These are phyloP conservation scores for Quillaja saponaria DNA, from an alignment of 306 rosid species.

Conservation along the genomic window DNA sequence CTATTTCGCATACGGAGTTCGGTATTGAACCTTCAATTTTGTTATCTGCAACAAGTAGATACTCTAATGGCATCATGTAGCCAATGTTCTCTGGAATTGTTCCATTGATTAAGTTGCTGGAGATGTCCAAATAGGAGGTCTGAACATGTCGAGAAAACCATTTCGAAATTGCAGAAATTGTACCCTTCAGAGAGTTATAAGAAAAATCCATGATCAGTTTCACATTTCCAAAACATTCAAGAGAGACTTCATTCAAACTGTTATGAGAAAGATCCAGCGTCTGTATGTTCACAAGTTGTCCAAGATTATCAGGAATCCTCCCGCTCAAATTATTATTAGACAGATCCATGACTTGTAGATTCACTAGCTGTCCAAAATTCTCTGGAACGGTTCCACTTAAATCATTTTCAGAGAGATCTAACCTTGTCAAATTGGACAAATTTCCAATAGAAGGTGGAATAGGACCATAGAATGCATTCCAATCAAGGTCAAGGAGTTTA, in stretches of 20 bases:
- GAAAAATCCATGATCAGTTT: no score
- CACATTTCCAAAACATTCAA: no score
- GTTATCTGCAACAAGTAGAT: not conserved
- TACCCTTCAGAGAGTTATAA: conserved; percentile 7
- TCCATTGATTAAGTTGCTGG: conserved; percentile 16
- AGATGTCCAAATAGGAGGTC: conserved; percentile 19
- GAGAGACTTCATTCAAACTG: no score
- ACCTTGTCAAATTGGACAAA: not conserved
- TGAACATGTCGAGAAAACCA: not conserved
- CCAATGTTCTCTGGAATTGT: conserved; percentile 14
- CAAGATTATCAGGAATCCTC: conserved; percentile 14
- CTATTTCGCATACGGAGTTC: conserved; percentile 24
- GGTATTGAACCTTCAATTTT: conserved; percentile 23
- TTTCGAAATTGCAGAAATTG: conserved; percentile 5
- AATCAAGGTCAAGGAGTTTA: not conserved
- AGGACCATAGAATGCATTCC: conserved; percentile 11
- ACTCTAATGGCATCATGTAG: conserved; percentile 10
- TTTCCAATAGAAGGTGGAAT: conserved; percentile 27
- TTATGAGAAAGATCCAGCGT: conserved; percentile 4
- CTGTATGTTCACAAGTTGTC: conserved; percentile 16
- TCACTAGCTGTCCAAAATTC: no score
- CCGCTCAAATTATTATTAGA: conserved; percentile 19
- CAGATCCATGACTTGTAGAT: no score
- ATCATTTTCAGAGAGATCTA: no score
- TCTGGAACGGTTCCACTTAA: no score